Evolutionary conservation across 2,329 filamentous ascomycete genomes (phyloP).

Genomic region (Pseudogymnoascus sp.): DNA sequence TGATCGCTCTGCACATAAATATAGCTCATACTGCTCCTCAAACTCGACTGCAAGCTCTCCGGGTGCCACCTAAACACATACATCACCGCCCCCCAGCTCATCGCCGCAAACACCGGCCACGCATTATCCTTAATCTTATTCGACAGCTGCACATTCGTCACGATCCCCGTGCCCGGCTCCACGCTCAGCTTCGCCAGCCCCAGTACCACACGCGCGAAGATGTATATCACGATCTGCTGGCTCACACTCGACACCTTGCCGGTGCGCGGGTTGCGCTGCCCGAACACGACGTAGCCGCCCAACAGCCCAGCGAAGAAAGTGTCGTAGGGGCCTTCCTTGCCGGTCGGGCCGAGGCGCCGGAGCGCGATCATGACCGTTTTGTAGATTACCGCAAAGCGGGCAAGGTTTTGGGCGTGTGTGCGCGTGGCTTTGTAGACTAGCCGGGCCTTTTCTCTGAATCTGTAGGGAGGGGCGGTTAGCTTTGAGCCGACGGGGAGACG

Average conservation of each 20-base stretch:
- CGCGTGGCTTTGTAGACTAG: constrained; percentile 81
- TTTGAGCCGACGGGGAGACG: not conserved
- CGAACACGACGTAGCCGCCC: constrained; percentile 91
- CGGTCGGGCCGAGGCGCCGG: constrained; percentile 53
- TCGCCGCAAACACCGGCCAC: constrained; percentile 86
- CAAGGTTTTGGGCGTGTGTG: constrained; percentile 86
- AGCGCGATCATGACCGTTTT: constrained; percentile 75
- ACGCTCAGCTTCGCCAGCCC: constrained; percentile 78
- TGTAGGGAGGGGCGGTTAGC: constrained; percentile 26
- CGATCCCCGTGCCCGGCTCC: constrained; percentile 52
- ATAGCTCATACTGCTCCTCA: constrained; percentile 94
- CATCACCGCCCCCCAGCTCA: constrained; percentile 94
- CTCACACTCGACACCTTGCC: constrained; percentile 73
- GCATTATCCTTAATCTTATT: constrained; percentile 59
- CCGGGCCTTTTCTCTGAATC: constrained; percentile 66
- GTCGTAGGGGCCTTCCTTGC: constrained; percentile 68
- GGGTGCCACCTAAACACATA: constrained; percentile 90
- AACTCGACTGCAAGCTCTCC: constrained; percentile 80
- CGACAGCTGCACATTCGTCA: constrained; percentile 40
- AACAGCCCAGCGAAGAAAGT: constrained; percentile 79
- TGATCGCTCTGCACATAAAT: constrained; percentile 87
- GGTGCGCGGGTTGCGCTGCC: constrained; percentile 53
- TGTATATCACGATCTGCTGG: constrained; percentile 97
- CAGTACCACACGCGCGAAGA: constrained; percentile 85
- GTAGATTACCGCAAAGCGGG: constrained; percentile 85